Base-by-base conservation (phyloP, 1,139 yeast species). In the Nakaseomyces uthaithaninus region DNA sequence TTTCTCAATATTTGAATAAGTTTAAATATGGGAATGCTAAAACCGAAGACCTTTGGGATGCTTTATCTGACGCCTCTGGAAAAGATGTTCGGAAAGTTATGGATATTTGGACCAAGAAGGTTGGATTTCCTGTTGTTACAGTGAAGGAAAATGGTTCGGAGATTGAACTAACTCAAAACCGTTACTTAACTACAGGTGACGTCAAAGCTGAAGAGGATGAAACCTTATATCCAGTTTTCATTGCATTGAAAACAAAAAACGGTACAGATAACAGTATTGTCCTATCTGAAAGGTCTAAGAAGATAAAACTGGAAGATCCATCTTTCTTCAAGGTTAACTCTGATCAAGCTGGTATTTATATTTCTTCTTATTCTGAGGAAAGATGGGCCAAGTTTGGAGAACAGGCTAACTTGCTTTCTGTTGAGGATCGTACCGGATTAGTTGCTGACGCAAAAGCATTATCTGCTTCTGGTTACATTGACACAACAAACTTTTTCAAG, bases 351-450 rank as follows among this genome's bases (percentile, higher is more conserved):
- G 94, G 95, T 57, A 74, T 86, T 43, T 87, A 79, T 67, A 77
- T 94, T 58, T 82, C 93, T 38, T 74, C 82, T 25, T 87, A 87
- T 63, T 68, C 83, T 9, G 71, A 80, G 27, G 79, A 74, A 42
- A 81, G 94, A 62, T 77, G 93, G 77, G 62, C 68, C 39, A 79
- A 79, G 63, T 73, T 86, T 50, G 86, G 91, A 42, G 62, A 72
- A 51, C 86, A 85, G 39, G 87, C 86, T 44, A 83, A 85, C 23
- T 67, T 74, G 51, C 71, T 85, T 50, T 72, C 89, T 7, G 85
- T 80, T 40, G 89, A 82, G 60, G 95, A 85, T 61, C 78, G 93
- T 63, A 81, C 83, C 43, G 94, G 94, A 41, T 73, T 85, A 50
- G 84, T 85, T 38, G 86, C 93, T 22, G 95, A 85, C 65, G 83